Conservation (phyloP, 441 rosid species). For the Raphanus hybrid region DNA sequence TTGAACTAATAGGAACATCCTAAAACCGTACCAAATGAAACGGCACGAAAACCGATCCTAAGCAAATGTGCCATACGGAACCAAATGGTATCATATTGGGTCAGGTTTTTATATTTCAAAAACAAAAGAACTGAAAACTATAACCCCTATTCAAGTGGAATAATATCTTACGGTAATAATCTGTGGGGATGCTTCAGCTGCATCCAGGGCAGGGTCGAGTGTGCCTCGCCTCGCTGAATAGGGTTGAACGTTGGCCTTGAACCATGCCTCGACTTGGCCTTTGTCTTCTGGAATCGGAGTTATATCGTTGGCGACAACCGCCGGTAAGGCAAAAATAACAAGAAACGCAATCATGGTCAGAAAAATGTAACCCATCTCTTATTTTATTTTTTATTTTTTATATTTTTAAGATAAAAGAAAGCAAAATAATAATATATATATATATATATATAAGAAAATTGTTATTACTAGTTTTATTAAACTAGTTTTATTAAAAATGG, state of each 20-base stretch:
- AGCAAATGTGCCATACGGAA: neutral
- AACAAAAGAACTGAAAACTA: neutral
- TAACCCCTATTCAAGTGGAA: neutral
- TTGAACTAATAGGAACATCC: neutral
- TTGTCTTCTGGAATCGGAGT: slow-evolving; percentile 29
- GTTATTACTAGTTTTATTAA: neutral
- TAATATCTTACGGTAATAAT: slow-evolving; percentile 12
- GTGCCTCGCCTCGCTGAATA: slow-evolving; percentile 14
- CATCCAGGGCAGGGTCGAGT: slow-evolving; percentile 35
- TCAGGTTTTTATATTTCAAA: neutral
- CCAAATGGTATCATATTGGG: neutral
- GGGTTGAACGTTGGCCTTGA: slow-evolving; percentile 24
- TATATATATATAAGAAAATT: neutral
- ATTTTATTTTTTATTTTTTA: neutral
- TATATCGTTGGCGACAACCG: slow-evolving; percentile 23
- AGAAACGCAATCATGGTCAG: slow-evolving; percentile 13
- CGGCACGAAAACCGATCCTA: neutral
- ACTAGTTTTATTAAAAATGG: neutral
- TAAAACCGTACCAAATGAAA: neutral
- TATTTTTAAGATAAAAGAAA: neutral
- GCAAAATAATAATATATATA: neutral
- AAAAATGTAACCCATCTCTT: slow-evolving; percentile 23
- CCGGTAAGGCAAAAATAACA: slow-evolving; percentile 21
- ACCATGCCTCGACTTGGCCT: slow-evolving; percentile 33
- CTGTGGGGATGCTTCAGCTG: slow-evolving; percentile 18